Evolutionary conservation across 768 basidiomycete genomes (phyloP).

Genomic region (Rhodotorula kratochvilovae): DNA sequence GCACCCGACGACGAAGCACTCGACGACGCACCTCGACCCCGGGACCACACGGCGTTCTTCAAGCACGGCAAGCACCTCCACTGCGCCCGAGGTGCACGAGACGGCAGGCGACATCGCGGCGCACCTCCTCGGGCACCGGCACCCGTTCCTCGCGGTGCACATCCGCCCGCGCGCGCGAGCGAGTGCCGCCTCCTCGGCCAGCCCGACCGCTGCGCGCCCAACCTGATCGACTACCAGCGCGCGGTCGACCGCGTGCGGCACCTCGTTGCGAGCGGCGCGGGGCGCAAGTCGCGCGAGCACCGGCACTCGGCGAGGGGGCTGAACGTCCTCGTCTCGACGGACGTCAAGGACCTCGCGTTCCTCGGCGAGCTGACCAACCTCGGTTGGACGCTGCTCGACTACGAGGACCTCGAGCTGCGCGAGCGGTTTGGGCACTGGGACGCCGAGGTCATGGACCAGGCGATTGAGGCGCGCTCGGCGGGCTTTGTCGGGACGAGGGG

Average conservation of each 20-base stretch:
- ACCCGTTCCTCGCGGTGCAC: constrained; percentile 34
- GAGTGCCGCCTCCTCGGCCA: constrained; percentile 32
- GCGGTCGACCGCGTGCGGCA: constrained; percentile 31
- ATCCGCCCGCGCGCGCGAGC: constrained; percentile 16
- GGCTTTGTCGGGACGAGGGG: constrained; percentile 36
- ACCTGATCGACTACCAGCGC: constrained; percentile 19
- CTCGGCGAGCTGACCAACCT: constrained; percentile 33
- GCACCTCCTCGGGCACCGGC: constrained; percentile 27
- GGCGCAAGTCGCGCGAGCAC: constrained; percentile 32
- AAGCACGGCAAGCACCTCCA: constrained; percentile 32
- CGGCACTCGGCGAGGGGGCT: constrained; percentile 28
- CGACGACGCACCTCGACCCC: constrained; percentile 38
- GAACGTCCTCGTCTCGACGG: constrained; percentile 35
- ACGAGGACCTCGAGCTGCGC: constrained; percentile 31
- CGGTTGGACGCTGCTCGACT: constrained; percentile 37
- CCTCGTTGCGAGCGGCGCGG: constrained; percentile 17
- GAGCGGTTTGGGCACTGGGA: constrained; percentile 27
- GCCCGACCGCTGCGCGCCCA: constrained; percentile 18
- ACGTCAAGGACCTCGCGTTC: constrained; percentile 35
- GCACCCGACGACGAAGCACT: constrained; percentile 26
- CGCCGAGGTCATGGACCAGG: constrained; percentile 24
- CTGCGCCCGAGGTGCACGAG: constrained; percentile 26
- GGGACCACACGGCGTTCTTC: constrained; percentile 37
- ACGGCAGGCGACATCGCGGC: constrained; percentile 28
- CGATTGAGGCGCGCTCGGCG: constrained; percentile 17